Base-by-base conservation (phyloP, 2,329 filamentous ascomycete species). In the Fonsecaea nubica region DNA sequence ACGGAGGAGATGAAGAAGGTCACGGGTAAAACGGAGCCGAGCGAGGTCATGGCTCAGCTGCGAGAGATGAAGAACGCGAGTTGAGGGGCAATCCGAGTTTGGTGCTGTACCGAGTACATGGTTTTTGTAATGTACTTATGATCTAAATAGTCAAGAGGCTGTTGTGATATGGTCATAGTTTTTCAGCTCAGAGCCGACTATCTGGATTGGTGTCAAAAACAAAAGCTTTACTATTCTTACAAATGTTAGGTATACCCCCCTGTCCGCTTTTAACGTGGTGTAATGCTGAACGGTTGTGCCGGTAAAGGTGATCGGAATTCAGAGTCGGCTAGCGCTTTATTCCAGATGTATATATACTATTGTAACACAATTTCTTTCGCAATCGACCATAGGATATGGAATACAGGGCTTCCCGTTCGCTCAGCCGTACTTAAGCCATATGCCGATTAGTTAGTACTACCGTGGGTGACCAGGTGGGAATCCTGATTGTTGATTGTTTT, bases 41-140 rank as follows among this genome's bases (percentile, higher is more conserved):
- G 94, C 1, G 88, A 91, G 58, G 93, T 97, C 15, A 97, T 99
- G 91, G 86, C 85, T 36, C 89, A 89, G 74, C 81, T 98, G 74
- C 85, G 95, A 62, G 92, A 96, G 79, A 89, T 96, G 90, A 99
- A 98, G 88, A 83, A 84, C 70, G 73, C 75, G 12, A 45, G 65
- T 55, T 70, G 36, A 45, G 18, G 30, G 61, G 48, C 30, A 6
- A 60, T 8, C 33, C 30, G 48, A 25, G 48, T 30, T 53, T 30
- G 7, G 6, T 54, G 45, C 9, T 40, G 45, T 25, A n/a, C n/a
- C n/a, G n/a, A n/a, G n/a, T n/a, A 13, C 9, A 50, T 5, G n/a
- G n/a, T 45, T 6, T 6, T 18, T 45, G 18, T 18, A 42, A 55
- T 55, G 53, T 35, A 18, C 10, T 42, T 2, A 38, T 35, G 36